Base-by-base conservation (phyloP, 371 early-diverging fungal genomes). In the Sporodiniella umbellata region DNA sequence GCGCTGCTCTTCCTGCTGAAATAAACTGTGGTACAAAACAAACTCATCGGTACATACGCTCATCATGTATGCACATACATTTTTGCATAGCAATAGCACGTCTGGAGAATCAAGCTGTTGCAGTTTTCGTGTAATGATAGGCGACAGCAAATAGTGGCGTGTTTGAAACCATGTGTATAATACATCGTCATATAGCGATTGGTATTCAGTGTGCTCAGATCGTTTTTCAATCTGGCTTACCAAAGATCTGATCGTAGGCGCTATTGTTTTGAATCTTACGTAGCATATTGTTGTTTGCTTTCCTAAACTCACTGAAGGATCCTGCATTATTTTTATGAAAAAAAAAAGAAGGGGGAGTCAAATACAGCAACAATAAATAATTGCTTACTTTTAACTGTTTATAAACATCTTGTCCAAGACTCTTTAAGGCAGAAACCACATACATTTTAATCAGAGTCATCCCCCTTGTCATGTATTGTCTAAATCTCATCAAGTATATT, bases 381-480 rank as follows among this genome's bases (percentile, higher is more conserved):
- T n/a, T 66, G 54, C 63, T 64, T 21, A 60, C 31, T 8, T 56
- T 59, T 8, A 62, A 50, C 48, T 78, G 76, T 45, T 81, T 79
- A 33, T 68, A 65, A 1, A 87, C 69, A 10, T 89, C 93, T 6
- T 73, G 64, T 1, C 78, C 78, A 26, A 92, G 56, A 11, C 67
- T 66, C 30, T 87, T 83, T 58, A 95, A 70, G 15, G 72, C 70
- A 15, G 73, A 78, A 17, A 89, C 83, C 25, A 88, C 83, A 51
- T 94, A 82, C 81, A 94, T 87, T 56, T 94, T 94, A 60, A 96
- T 88, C 12, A 94, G 66, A 6, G 94, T 86, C 68, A 95, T 83
- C 4, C 89, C 92, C 28, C 89, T 84, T 17, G 94, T 91, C 78
- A 94, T 84, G 63, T 94, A 93, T 60, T 93, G 93, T 19, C 89